Percentiles rank a stretch among this genome's conserved stretches.
These are phyloP conservation scores for Botrytis paeoniae DNA, from an alignment of 2,329 filamentous ascomycete genomes.

Conservation along the genomic window DNA sequence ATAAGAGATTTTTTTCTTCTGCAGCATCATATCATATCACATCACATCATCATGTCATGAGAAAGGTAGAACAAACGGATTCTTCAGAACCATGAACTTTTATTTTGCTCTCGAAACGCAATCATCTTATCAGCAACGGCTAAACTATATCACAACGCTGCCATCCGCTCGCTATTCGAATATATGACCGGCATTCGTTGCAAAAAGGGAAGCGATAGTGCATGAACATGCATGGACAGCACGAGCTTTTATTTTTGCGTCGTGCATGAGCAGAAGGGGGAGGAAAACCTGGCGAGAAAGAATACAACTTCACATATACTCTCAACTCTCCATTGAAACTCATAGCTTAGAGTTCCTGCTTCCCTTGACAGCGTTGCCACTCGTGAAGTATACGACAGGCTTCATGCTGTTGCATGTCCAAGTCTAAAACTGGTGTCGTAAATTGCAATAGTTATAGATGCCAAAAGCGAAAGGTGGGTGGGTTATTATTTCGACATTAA, in stretches of 20 bases:
- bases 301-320: constrained; percentile 11
- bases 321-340: constrained; percentile 12
- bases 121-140: background rate
- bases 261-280: constrained; percentile 15
- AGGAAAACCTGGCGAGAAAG: constrained; percentile 1
- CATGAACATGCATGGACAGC: constrained; percentile 16
- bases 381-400: background rate
- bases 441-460: background rate
- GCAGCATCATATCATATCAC: too few species aligned
- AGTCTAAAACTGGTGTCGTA: background rate
- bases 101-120: background rate
- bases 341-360: background rate
- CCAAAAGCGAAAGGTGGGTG: constrained; percentile 14
- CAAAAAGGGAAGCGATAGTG: constrained; percentile 7
- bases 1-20: background rate
- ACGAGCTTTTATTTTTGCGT: constrained; percentile 11
- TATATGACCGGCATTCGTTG: background rate
- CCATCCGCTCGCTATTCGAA: background rate
- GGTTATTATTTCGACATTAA: constrained; percentile 22
- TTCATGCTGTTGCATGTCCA: background rate
- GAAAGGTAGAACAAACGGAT: background rate
- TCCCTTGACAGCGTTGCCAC: background rate
- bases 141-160: background rate
- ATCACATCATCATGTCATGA: background rate
- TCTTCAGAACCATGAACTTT: constrained; percentile 8